Conservation (phyloP, 768 basidiomycete species). For the Zangia roseola region DNA sequence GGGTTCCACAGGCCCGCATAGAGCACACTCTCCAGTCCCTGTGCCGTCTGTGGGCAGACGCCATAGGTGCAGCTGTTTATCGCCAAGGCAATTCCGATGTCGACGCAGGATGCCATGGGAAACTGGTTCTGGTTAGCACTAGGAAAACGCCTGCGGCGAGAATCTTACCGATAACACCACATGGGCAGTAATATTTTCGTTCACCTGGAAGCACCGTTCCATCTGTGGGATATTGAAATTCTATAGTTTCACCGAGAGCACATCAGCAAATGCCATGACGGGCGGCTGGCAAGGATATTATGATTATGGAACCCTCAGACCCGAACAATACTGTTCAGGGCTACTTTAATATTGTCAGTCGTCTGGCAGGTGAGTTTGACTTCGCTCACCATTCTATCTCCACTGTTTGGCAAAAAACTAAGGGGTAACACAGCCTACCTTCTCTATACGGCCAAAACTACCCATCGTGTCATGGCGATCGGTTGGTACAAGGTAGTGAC, state of each 20-base stretch:
- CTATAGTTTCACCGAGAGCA: constrained; percentile 16
- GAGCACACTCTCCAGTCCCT: constrained; percentile 15
- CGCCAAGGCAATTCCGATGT: constrained; percentile 22
- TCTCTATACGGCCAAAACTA: constrained; percentile 3
- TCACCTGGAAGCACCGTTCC: constrained; percentile 16
- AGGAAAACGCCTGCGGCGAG: too few species aligned
- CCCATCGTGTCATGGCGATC: constrained; percentile 5
- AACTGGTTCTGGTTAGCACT: constrained; percentile 5
- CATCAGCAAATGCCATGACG: constrained; percentile 1
- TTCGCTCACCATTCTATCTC: neutral
- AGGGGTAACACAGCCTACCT: neutral
- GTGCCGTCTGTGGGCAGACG: constrained; percentile 13
- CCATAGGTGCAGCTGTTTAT: constrained; percentile 16
- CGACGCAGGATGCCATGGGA: constrained; percentile 16
- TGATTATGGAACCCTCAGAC: neutral
- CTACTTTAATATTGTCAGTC: constrained; percentile 2
- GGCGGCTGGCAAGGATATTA: constrained; percentile 2
- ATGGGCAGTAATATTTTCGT: constrained; percentile 14
- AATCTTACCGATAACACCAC: constrained; percentile 16
- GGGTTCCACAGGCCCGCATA: constrained; percentile 22
- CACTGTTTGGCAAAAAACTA: neutral
- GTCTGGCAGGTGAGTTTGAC: neutral
- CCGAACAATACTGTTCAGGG: neutral
- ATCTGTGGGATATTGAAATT: constrained; percentile 20
- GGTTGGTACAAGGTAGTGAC: too few species aligned